phyloP scores from a whole-genome alignment of 1,139 yeast genomes.

The Nakaseomyces uthaithaninus region DNA sequence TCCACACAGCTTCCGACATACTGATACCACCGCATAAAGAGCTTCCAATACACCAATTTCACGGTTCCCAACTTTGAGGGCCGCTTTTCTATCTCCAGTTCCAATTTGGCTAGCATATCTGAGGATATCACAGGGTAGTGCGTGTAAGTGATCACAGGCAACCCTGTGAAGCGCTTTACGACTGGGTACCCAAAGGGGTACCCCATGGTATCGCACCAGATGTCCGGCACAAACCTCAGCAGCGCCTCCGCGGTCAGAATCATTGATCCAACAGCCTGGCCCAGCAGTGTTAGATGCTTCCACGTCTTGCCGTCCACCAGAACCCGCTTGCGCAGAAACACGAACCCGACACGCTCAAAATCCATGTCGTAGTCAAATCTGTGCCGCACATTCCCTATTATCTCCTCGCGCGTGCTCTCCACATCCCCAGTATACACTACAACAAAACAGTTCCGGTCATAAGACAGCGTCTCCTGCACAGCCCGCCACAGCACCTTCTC shows the following conservation, averaged over 20 bases:
- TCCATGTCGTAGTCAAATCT: conserved; percentile 61
- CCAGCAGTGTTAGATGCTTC: conserved; percentile 73
- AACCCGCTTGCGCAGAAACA: conserved; percentile 55
- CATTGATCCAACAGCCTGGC: conserved; percentile 79
- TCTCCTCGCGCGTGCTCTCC: conserved; percentile 36
- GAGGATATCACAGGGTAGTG: conserved; percentile 88
- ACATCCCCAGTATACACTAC: conserved; percentile 70
- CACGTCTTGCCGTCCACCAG: conserved; percentile 66
- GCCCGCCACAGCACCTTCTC: conserved; percentile 97
- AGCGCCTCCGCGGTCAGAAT: conserved; percentile 66
- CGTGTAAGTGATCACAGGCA: conserved; percentile 80
- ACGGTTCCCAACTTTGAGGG: conserved; percentile 21
- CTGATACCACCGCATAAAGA: conserved; percentile 53
- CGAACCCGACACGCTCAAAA: conserved; percentile 53
- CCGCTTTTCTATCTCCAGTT: conserved; percentile 21
- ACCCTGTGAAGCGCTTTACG: conserved; percentile 44
- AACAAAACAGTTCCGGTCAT: conserved; percentile 47
- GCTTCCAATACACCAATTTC: conserved; percentile 67
- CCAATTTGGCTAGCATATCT: conserved; percentile 69
- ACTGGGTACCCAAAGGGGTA: conserved; percentile 77
- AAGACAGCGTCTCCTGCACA: conserved; percentile 57
- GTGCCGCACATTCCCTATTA: conserved; percentile 48
- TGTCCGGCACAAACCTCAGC: conserved; percentile 64
- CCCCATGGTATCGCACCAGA: conserved; percentile 94
- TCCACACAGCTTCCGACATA: conserved; percentile 60